Conservation (phyloP, 306 rosid species). For the Medicago truncatula region DNA sequence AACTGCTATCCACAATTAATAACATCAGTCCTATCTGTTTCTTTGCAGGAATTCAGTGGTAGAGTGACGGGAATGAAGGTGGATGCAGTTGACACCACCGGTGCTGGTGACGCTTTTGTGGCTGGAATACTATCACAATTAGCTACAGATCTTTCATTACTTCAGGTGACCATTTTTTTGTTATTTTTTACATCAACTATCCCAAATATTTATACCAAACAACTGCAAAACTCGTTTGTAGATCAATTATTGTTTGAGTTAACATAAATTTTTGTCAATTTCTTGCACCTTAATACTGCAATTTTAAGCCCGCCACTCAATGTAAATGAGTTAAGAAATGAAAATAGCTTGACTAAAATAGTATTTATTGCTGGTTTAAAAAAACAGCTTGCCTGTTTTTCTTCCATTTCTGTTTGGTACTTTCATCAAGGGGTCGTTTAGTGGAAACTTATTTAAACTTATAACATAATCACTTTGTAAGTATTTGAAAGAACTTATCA, state of each 20-base stretch:
- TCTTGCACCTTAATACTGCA: background rate
- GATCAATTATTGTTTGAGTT: conserved; percentile 14
- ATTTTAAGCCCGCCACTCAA: background rate
- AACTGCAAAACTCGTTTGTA: background rate
- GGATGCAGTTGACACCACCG: conserved; percentile 91
- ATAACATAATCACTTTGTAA: background rate
- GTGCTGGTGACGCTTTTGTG: conserved; percentile 99
- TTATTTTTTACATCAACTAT: background rate
- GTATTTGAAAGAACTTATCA: background rate
- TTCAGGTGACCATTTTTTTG: conserved; percentile 60
- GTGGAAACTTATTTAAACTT: no score
- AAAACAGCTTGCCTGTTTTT: background rate
- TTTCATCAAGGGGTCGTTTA: background rate
- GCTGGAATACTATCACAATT: conserved; percentile 90
- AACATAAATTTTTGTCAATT: background rate
- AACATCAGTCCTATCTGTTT: conserved; percentile 11
- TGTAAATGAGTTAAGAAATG: background rate
- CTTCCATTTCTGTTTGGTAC: background rate
- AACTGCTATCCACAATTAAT: background rate
- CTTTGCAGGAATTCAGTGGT: conserved; percentile 80
- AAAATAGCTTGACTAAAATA: background rate
- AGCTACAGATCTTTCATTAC: conserved; percentile 76
- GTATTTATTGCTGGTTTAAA: background rate
- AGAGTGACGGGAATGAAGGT: conserved; percentile 83
- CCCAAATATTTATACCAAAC: conserved; percentile 3